A percentile compares a stretch with the other conserved stretches of the same genome.
phyloP scores from a whole-genome alignment of 805 yeast species.

The Tetrapisispora arboricola region DNA sequence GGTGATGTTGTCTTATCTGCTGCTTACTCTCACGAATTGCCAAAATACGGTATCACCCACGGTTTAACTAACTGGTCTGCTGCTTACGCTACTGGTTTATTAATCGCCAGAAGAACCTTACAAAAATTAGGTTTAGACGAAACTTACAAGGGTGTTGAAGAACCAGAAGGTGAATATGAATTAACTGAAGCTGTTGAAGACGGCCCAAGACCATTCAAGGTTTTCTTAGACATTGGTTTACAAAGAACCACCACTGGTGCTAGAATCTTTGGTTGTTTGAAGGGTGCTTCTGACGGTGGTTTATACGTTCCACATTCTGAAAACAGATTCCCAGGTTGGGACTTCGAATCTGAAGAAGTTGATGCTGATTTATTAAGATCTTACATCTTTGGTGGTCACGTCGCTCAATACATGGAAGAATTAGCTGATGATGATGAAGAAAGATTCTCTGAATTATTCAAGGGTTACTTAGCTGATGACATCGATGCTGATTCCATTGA shows the following conservation, averaged over 20 bases:
- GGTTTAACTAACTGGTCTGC: constrained; percentile 99
- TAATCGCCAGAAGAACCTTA: constrained; percentile 98
- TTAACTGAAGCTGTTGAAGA: constrained; percentile 99
- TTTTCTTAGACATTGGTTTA: constrained; percentile 96
- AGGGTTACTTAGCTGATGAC: constrained; percentile 92
- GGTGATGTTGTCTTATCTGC: constrained; percentile 95
- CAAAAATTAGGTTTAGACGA: constrained; percentile 97
- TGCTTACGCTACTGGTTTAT: constrained; percentile 97
- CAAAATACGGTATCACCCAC: constrained; percentile 92
- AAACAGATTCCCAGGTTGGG: constrained; percentile 99
- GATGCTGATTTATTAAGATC: constrained; percentile 96
- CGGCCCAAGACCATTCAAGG: constrained; percentile 99
- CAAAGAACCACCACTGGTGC: constrained; percentile 99
- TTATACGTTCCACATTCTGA: constrained; percentile 98
- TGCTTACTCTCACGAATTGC: constrained; percentile 98
- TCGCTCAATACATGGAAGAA: constrained; percentile 99
- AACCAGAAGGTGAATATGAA: constrained; percentile 98
- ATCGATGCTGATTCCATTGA: constrained; percentile 94
- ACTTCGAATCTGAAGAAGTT: constrained; percentile 94
- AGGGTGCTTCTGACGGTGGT: constrained; percentile 99
- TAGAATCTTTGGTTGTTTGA: constrained; percentile 96
- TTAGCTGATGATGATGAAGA: constrained; percentile 99
- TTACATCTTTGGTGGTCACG: constrained; percentile 99
- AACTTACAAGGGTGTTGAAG: constrained; percentile 97
- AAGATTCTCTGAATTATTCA: constrained; percentile 93